Evolutionary conservation across 257 asterid species (phyloP), one percentile per base, ranked within the genome.

Genomic region (Rubia yunnanensis): DNA sequence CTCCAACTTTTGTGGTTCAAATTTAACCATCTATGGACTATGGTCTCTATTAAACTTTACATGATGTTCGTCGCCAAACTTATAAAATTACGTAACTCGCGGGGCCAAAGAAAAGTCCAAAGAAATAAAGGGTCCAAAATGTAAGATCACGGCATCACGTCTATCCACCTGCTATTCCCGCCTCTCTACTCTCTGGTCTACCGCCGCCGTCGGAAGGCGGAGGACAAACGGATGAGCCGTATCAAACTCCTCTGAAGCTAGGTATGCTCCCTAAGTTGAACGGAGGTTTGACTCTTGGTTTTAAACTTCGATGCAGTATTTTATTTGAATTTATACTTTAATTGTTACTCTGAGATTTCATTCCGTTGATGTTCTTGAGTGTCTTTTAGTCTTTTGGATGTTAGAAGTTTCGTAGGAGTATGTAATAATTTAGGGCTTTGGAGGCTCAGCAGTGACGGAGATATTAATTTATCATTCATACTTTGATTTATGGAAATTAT

Each of bases 251-350:
- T 57, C n/a, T 15, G 63, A 17, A 18, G 24, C 49, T 20, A 60
- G 48, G 46, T 59, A 59, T 34, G 7, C 22, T 60, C 64, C 30
- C 64, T 60, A 60, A 60, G n/a, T 60, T 34, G 46, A 20, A 32
- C 22, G 38, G 3, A 5, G 41, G 24, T 7, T 30, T 4, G 22
- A 8, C n/a, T 15, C 13, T 57, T 57, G 10, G 15, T 39, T 39
- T 10, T 44, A 39, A 39, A 39, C 48, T 39, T 39, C n/a, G n/a
- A n/a, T n/a, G n/a, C n/a, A n/a, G 48, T 44, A 44, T 15, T 44
- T 44, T 15, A 31, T 8, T 59, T 1, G 7, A 59, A 30, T 11
- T 31, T 28, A 0, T 57, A 14, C 32, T 0, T 30, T n/a, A 18
- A 44, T 44, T 41, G 44, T 55, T 55, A 3, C 26, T 8, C 10